These are phyloP conservation scores for Vigna angularis DNA, from an alignment of 306 rosid species.

Conservation along the genomic window DNA sequence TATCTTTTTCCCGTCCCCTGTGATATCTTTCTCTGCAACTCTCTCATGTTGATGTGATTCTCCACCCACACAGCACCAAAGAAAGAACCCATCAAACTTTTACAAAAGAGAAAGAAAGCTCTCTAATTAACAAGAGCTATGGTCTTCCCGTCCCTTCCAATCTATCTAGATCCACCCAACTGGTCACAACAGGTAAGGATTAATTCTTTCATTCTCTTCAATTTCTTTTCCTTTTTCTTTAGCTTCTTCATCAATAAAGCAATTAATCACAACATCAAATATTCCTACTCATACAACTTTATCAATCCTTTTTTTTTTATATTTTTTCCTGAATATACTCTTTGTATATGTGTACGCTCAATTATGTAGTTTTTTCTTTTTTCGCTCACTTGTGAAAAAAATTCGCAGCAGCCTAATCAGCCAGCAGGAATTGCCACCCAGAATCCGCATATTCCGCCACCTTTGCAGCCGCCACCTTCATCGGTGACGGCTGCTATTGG, in stretches of 20 bases:
- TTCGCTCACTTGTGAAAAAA: constrained; percentile 14
- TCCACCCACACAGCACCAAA: constrained; percentile 67
- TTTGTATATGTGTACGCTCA: constrained; percentile 30
- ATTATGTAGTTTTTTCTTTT: constrained; percentile 38
- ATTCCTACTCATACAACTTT: constrained; percentile 52
- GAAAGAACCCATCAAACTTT: constrained; percentile 72
- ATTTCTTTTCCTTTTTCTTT: constrained; percentile 17
- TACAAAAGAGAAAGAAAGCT: constrained; percentile 67
- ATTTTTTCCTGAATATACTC: constrained; percentile 67
- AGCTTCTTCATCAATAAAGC: constrained; percentile 67
- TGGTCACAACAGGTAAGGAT: constrained; percentile 76
- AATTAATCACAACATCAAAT: constrained; percentile 41
- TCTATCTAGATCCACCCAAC: constrained; percentile 87
- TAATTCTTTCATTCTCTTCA: constrained; percentile 44
- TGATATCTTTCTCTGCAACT: constrained; percentile 64
- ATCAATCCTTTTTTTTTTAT: constrained; percentile 35
- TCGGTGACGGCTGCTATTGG: background rate
- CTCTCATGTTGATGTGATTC: constrained; percentile 79
- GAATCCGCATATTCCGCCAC: constrained; percentile 40
- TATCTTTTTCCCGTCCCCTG: constrained; percentile 70
- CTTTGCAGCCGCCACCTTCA: constrained; percentile 33
- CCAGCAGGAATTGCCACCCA: constrained; percentile 43
- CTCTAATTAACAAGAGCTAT: constrained; percentile 56
- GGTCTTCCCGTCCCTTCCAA: constrained; percentile 87
- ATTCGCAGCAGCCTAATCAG: constrained; percentile 48